These are phyloP conservation scores for Fusarium burgessii DNA, from an alignment of 2,329 filamentous ascomycete species.

Conservation along the genomic window DNA sequence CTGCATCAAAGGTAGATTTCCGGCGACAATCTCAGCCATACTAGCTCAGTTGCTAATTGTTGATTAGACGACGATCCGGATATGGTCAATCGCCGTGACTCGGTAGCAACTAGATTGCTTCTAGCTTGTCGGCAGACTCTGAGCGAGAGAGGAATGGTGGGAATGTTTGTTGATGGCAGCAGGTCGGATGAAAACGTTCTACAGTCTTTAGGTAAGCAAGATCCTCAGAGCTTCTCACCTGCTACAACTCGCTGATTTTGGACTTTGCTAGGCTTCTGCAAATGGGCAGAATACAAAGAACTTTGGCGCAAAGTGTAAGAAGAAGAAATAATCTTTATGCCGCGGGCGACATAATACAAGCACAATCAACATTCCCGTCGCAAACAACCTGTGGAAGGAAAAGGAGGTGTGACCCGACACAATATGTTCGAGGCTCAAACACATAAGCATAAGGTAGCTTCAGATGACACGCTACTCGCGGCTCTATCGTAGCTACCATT, in stretches of 20 bases:
- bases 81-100: conserved; percentile 59
- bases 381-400: neutral
- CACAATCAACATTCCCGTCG: neutral
- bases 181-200: conserved; percentile 63
- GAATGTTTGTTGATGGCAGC: conserved; percentile 68
- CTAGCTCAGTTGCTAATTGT: conserved; percentile 23
- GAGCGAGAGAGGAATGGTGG: conserved; percentile 62
- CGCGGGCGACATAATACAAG: conserved; percentile 1
- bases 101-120: conserved; percentile 65
- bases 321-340: neutral
- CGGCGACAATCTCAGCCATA: neutral
- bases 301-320: conserved; percentile 60
- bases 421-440: neutral
- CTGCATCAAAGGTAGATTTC: conserved; percentile 65
- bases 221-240: neutral
- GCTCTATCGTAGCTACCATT: neutral
- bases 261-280: conserved; percentile 62
- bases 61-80: conserved; percentile 58
- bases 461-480: neutral
- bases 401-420: neutral
- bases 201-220: conserved; percentile 62
- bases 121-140: conserved; percentile 64
- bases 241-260: conserved; percentile 14
- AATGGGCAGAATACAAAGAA: conserved; percentile 69
- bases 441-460: neutral